Evolutionary conservation across 2,329 filamentous ascomycete species (phyloP), one percentile per base, ranked within the genome.

Genomic region (Zasmidium citrigriseum): DNA sequence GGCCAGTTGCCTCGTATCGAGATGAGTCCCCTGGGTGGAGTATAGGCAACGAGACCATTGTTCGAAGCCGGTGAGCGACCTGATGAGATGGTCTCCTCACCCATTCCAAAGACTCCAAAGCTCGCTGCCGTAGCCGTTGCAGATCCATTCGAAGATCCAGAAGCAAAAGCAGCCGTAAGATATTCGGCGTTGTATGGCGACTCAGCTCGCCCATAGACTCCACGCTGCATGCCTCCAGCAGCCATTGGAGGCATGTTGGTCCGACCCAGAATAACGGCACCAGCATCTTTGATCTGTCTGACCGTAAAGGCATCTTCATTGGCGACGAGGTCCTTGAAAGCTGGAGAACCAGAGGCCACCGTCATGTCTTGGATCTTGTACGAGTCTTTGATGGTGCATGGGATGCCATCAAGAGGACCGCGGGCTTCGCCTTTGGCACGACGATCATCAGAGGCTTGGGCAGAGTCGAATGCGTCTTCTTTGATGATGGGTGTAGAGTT

Each of bases 171-270:
- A 1, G 80, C 81, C 0, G 82, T 75, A 1, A 83, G 70, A 46
- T 80, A 85, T 0, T 78, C 73, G 0, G 63, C 53, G 46, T 83
- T 84, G 64, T 85, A 85, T 0, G 83, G 82, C 14, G 76, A 81
- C 62, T 84, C 81, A 0, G 83, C 79, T 2, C 82, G 74, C 0
- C 83, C 82, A 59, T 83, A 84, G 0, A 81, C 59, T 0, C 83
- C 83, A 4, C 82, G 74, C 58, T 83, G 81, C 75, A 82, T 82
- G 0, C 83, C 83, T 0, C 82, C 82, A n/a, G 78, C 78, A 1
- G 82, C 82, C 80, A 85, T 83, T 0, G 83, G 78, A 0, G 80
- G 82, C 82, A 85, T 83, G 56, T 85, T 86, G 0, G 83, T 84
- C 51, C 78, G 77, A 0, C 83, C 83, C 0, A 84, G 68, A 11